These are phyloP conservation scores for Apiospora pterosperma DNA, from an alignment of 2,329 filamentous ascomycete genomes.

Conservation along the genomic window DNA sequence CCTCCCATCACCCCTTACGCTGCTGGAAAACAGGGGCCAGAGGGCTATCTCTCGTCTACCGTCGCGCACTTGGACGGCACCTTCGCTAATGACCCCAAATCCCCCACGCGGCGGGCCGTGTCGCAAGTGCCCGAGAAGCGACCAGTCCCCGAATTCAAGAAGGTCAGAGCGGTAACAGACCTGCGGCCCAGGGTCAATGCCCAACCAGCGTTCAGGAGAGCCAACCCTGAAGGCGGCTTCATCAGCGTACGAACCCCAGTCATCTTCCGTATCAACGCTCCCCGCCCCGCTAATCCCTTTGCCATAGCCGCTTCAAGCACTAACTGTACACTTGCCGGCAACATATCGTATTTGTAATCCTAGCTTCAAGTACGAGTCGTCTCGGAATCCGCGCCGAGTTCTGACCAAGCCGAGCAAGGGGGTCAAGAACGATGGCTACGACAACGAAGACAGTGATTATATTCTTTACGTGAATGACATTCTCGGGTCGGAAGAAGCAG, in stretches of 20 bases:
- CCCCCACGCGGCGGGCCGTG: conserved; percentile 53
- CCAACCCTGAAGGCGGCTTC: conserved; percentile 95
- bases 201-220: conserved; percentile 87
- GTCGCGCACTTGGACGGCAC: conserved; percentile 69
- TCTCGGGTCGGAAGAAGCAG: conserved; percentile 92
- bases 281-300: conserved; percentile 10
- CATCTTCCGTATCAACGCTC: conserved; percentile 7
- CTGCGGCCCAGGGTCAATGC: conserved; percentile 75
- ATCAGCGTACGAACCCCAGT: conserved; percentile 71
- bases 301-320: conserved; percentile 81
- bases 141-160: conserved; percentile 84
- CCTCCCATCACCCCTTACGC: conserved; percentile 71
- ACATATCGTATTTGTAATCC: conserved; percentile 99
- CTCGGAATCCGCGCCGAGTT: conserved; percentile 89
- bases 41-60: conserved; percentile 70
- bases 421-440: conserved; percentile 96
- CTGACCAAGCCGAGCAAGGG: conserved; percentile 98
- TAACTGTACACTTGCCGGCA: conserved; percentile 87
- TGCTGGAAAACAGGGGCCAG: conserved; percentile 48
- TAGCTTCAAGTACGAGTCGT: conserved; percentile 97
- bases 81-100: conserved; percentile 54
- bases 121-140: conserved; percentile 52
- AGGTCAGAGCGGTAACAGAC: conserved; percentile 68
- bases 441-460: conserved; percentile 99
- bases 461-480: conserved; percentile 99